Evolutionary conservation across 2,329 filamentous ascomycete genomes (phyloP).

Genomic region (Trichoderma afroharzianum): DNA sequence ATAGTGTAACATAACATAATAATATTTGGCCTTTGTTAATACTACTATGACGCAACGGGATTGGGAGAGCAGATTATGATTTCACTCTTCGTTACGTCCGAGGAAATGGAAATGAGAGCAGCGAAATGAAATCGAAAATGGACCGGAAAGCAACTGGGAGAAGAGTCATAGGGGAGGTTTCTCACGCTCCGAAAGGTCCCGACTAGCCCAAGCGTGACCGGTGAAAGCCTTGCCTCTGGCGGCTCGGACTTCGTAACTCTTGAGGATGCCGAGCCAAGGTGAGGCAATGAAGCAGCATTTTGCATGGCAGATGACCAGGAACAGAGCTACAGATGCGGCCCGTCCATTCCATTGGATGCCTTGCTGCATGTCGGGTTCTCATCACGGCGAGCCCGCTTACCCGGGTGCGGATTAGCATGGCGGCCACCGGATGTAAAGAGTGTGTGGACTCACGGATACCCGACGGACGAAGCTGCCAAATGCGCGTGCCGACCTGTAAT

Average conservation of each 20-base stretch:
- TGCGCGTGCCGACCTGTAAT: background rate
- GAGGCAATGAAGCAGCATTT: background rate
- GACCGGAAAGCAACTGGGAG: background rate
- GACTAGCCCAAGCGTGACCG: background rate
- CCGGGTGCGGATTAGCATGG: conserved; percentile 10
- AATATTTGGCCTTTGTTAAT: background rate
- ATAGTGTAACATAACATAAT: background rate
- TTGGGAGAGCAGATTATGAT: conserved; percentile 7
- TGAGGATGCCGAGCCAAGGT: background rate
- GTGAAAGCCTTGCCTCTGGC: background rate
- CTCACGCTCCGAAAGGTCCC: conserved; percentile 2
- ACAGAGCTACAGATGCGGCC: background rate
- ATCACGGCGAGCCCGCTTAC: conserved; percentile 3
- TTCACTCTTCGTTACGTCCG: background rate
- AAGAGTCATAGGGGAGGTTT: background rate
- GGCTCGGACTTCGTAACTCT: background rate
- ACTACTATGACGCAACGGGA: background rate
- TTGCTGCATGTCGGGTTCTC: conserved; percentile 1
- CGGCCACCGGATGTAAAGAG: background rate
- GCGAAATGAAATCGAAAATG: conserved; percentile 1
- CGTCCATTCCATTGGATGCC: background rate
- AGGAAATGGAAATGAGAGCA: background rate
- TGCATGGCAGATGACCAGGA: conserved; percentile 4
- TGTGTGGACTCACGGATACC: background rate
- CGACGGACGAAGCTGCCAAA: background rate